A percentile compares a stretch with the other conserved stretches of the same genome.
Conservation (phyloP, 805 yeast genomes). For the Ogataea wickerhamii region DNA sequence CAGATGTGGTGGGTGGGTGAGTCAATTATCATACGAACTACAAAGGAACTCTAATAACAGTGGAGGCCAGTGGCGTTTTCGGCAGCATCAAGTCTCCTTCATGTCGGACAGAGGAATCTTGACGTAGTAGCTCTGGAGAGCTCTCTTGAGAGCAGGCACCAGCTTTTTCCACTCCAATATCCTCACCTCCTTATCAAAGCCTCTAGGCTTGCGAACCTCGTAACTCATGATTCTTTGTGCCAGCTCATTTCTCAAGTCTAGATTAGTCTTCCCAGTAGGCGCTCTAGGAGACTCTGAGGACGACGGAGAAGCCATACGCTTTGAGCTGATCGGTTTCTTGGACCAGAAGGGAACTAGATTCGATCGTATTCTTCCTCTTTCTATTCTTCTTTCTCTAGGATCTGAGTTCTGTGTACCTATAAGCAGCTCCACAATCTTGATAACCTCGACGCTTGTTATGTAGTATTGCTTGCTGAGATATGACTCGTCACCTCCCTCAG, state of each 20-base stretch:
- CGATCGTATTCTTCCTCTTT: constrained; percentile 63
- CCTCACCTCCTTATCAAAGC: constrained; percentile 65
- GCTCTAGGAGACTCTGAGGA: constrained; percentile 9
- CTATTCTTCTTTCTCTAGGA: constrained; percentile 52
- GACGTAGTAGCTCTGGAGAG: constrained; percentile 61
- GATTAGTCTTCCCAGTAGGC: constrained; percentile 19
- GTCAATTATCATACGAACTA: too few species aligned
- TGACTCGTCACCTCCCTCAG: constrained; percentile 28
- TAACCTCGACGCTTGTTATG: constrained; percentile 65
- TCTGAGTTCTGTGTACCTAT: constrained; percentile 48
- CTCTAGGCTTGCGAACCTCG: constrained; percentile 59
- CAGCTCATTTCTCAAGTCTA: constrained; percentile 46
- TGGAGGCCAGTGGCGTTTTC: too few species aligned
- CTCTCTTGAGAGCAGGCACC: constrained; percentile 57
- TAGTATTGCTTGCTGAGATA: constrained; percentile 36
- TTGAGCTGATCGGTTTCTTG: constrained; percentile 52
- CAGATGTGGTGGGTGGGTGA: too few species aligned
- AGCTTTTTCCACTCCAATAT: constrained; percentile 59
- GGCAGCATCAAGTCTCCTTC: too few species aligned
- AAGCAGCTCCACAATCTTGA: constrained; percentile 58
- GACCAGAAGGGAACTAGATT: constrained; percentile 68
- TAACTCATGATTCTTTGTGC: constrained; percentile 66
- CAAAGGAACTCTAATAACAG: too few species aligned
- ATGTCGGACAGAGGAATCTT: constrained; percentile 42
- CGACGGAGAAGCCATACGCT: constrained; percentile 22